phyloP scores from a whole-genome alignment of 1,284 basidiomycete genomes.

The Lentinula novae-zelandiae region DNA sequence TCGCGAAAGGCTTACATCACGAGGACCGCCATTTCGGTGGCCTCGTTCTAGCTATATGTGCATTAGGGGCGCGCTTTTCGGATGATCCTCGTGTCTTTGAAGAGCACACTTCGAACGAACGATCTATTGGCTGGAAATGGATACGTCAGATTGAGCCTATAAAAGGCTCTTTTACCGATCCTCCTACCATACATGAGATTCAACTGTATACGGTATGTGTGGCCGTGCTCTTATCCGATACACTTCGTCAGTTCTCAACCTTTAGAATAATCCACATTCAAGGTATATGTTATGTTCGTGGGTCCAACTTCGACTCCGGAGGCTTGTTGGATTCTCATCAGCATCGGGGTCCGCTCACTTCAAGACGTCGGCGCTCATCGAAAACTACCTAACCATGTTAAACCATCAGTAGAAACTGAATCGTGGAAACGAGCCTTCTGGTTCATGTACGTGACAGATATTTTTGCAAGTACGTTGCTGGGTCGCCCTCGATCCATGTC shows the following conservation, averaged over 20 bases:
- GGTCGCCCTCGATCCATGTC: conserved; percentile 11
- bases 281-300: conserved; percentile 6
- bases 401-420: conserved; percentile 11
- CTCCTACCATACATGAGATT: conserved; percentile 42
- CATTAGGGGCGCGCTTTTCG: conserved; percentile 56
- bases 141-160: conserved; percentile 46
- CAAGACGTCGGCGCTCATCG: conserved; percentile 16
- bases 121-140: conserved; percentile 30
- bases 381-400: background rate
- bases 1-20: conserved; percentile 46
- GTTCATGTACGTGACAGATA: conserved; percentile 9
- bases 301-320: conserved; percentile 6
- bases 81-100: conserved; percentile 41
- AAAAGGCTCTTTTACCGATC: conserved; percentile 38
- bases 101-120: background rate
- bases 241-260: background rate
- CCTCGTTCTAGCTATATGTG: conserved; percentile 61
- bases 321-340: conserved; percentile 8
- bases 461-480: conserved; percentile 8
- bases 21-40: conserved; percentile 52
- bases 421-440: conserved; percentile 14
- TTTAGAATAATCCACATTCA: background rate
- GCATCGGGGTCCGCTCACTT: conserved; percentile 7
- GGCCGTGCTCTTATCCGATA: background rate
- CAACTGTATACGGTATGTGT: conserved; percentile 45